Conservation (phyloP, 1,284 basidiomycete genomes). For the Apiotrichum sp. region DNA sequence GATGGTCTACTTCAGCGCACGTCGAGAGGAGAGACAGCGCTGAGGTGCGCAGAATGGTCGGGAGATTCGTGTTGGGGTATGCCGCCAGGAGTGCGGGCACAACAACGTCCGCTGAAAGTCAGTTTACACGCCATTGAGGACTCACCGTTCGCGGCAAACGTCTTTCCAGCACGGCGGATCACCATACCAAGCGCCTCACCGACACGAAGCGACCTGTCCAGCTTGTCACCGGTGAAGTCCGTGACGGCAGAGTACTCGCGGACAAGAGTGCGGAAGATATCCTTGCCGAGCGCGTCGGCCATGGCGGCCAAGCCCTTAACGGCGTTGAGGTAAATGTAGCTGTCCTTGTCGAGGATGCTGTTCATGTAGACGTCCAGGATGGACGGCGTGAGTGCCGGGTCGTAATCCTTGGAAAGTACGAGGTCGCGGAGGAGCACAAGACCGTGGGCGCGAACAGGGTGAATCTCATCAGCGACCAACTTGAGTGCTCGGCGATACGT, state of each 20-base stretch:
- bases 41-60: slow-evolving; percentile 70
- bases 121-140: slow-evolving; percentile 8
- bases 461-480: slow-evolving; percentile 80
- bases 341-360: slow-evolving; percentile 83
- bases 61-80: slow-evolving; percentile 56
- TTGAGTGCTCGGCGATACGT: slow-evolving; percentile 81
- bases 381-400: slow-evolving; percentile 62
- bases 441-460: slow-evolving; percentile 94
- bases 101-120: slow-evolving; percentile 57
- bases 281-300: slow-evolving; percentile 66
- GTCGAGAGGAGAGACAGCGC: slow-evolving; percentile 73
- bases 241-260: slow-evolving; percentile 54
- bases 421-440: slow-evolving; percentile 74
- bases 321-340: slow-evolving; percentile 89
- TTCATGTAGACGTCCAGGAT: slow-evolving; percentile 84
- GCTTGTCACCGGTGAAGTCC: slow-evolving; percentile 56
- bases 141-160: slow-evolving; percentile 65
- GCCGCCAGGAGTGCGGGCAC: slow-evolving; percentile 62
- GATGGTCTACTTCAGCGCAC: slow-evolving; percentile 59
- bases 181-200: slow-evolving; percentile 83
- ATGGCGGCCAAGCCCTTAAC: slow-evolving; percentile 81
- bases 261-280: slow-evolving; percentile 63
- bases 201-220: slow-evolving; percentile 72
- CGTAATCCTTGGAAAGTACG: slow-evolving; percentile 49
- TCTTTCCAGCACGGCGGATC: slow-evolving; percentile 65